Evolutionary conservation across 345 rosid genomes (phyloP).

Genomic region (Euphorbia pulcherrima): DNA sequence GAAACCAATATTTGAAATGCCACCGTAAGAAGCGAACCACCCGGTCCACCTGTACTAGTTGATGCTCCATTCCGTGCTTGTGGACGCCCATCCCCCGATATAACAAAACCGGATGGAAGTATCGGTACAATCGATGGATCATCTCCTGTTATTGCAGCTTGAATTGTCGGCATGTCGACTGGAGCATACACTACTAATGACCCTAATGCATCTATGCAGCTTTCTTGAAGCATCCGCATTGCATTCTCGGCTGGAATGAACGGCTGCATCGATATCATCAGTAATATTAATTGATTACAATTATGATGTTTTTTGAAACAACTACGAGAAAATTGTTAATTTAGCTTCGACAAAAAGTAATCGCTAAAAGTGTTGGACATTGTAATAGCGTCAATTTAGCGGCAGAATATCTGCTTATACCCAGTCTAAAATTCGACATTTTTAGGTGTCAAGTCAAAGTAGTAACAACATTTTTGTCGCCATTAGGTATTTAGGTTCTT

Average conservation of each 20-base stretch:
- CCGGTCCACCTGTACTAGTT: conserved; percentile 10
- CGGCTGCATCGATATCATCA: conserved; percentile 30
- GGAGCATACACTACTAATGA: conserved; percentile 62
- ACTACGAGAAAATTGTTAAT: too few species aligned
- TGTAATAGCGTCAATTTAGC: too few species aligned
- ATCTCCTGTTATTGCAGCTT: conserved; percentile 30
- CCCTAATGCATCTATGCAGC: conserved; percentile 43
- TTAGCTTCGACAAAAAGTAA: too few species aligned
- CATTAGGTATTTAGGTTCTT: too few species aligned
- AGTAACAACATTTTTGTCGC: too few species aligned
- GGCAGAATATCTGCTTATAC: too few species aligned
- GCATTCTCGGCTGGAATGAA: conserved; percentile 18
- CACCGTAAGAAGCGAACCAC: conserved; percentile 52
- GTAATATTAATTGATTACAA: not conserved
- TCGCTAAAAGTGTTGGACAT: too few species aligned
- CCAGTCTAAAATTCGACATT: too few species aligned
- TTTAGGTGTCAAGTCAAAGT: too few species aligned
- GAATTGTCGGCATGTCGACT: conserved; percentile 33
- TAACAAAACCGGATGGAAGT: conserved; percentile 72
- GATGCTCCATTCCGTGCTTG: conserved; percentile 7
- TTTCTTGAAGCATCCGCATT: conserved; percentile 60
- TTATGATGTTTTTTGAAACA: too few species aligned
- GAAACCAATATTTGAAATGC: conserved; percentile 59
- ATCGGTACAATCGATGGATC: conserved; percentile 37
- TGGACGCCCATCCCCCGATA: conserved; percentile 44